phyloP scores from a whole-genome alignment of 148 eudicot genomes.

The Fagopyrum esculentum region DNA sequence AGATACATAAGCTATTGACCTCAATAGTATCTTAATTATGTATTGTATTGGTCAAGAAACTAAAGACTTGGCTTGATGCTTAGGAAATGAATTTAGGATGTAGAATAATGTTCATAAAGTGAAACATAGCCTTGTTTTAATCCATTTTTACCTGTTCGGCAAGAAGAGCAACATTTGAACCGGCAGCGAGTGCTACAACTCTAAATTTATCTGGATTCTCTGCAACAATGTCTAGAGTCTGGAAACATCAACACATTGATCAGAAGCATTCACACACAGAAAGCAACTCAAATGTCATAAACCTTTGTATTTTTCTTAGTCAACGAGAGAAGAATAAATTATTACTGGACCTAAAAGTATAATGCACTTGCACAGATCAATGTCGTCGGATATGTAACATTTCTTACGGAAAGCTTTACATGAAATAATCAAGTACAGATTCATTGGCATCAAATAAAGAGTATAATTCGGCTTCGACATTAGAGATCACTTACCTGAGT shows the following conservation, averaged over 20 bases:
- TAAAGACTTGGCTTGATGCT: not conserved
- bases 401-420: not conserved
- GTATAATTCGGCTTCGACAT: not conserved
- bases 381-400: not conserved
- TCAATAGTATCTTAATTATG: not conserved
- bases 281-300: not conserved
- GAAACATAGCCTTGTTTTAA: not conserved
- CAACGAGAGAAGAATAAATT: not conserved
- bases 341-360: not conserved
- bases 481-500: conserved; percentile 57
- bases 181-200: conserved; percentile 96
- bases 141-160: conserved; percentile 81
- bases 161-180: conserved; percentile 97
- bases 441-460: not conserved
- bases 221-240: conserved; percentile 93
- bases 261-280: conserved; percentile 15
- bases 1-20: not conserved
- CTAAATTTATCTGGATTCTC: conserved; percentile 88
- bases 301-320: not conserved
- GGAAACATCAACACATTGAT: conserved; percentile 21
- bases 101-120: not conserved
- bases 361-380: not conserved
- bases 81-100: not conserved
- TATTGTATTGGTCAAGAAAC: not conserved
- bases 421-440: not conserved